A percentile compares a stretch with the other conserved stretches of the same genome.
These are phyloP conservation scores for Hypoxylon sp. DNA, from an alignment of 2,329 filamentous ascomycete genomes.

Conservation along the genomic window DNA sequence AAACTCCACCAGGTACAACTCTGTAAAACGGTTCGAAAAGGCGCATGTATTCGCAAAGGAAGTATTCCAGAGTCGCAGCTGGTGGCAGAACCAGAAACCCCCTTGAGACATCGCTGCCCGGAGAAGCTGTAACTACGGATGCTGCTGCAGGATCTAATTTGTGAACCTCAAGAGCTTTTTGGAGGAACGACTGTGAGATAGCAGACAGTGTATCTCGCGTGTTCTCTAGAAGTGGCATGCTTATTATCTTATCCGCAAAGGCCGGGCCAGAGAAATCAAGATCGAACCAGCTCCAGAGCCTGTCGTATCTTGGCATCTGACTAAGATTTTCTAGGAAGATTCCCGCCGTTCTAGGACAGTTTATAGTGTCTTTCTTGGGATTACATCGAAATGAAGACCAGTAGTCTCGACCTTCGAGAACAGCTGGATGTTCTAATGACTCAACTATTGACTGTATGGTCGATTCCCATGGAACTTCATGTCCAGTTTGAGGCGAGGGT, in stretches of 20 bases:
- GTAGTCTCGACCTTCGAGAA: conserved; percentile 26
- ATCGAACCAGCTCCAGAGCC: conserved; percentile 32
- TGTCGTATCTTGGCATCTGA: conserved; percentile 31
- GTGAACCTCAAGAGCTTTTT: conserved; percentile 30
- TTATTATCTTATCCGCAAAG: conserved; percentile 18
- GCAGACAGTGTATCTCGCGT: conserved; percentile 25
- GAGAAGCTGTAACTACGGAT: conserved; percentile 23
- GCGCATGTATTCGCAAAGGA: conserved; percentile 34
- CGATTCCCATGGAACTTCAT: conserved; percentile 10
- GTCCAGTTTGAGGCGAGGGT: conserved; percentile 8
- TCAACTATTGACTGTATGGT: conserved; percentile 8
- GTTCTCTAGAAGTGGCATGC: conserved; percentile 24
- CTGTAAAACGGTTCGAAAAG: conserved; percentile 32
- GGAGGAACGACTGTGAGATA: conserved; percentile 29
- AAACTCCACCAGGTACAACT: conserved; percentile 22
- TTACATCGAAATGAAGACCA: conserved; percentile 32
- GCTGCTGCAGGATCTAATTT: conserved; percentile 28
- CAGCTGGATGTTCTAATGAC: conserved; percentile 21
- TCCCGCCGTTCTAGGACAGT: conserved; percentile 28
- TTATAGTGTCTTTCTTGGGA: conserved; percentile 24
- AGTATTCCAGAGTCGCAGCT: conserved; percentile 29
- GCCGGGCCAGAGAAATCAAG: conserved; percentile 23
- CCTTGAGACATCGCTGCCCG: conserved; percentile 15
- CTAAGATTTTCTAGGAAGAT: conserved; percentile 28
- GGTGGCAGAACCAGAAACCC: conserved; percentile 31